Percentiles rank a stretch among this genome's conserved stretches.
These are phyloP conservation scores for Xerocomus amazonicus DNA, from an alignment of 1,284 basidiomycete genomes.

Conservation along the genomic window DNA sequence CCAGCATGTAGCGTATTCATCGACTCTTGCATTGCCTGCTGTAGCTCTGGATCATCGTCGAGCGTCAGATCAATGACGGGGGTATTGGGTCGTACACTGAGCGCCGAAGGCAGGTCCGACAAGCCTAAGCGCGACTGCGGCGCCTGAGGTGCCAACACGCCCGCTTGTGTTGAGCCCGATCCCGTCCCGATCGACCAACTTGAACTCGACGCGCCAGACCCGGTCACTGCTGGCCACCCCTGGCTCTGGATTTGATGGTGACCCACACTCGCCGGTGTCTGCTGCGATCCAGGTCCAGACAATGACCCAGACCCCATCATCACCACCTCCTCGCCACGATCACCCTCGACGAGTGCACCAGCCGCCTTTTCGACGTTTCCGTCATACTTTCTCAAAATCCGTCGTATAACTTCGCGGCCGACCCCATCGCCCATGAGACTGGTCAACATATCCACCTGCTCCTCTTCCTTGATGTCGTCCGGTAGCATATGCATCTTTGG, in stretches of 20 bases:
- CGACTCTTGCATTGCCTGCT: constrained; percentile 51
- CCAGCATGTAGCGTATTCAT: constrained; percentile 35
- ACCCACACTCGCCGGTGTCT: background rate
- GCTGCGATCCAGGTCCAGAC: background rate
- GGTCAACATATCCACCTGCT: constrained; percentile 25
- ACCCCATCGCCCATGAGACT: constrained; percentile 36
- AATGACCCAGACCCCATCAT: background rate
- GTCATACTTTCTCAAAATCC: constrained; percentile 53
- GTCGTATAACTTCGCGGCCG: constrained; percentile 45
- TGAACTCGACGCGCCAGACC: constrained; percentile 3
- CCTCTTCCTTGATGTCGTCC: constrained; percentile 22
- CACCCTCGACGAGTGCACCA: constrained; percentile 55
- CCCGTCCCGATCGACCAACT: constrained; percentile 2
- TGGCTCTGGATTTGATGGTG: constrained; percentile 14
- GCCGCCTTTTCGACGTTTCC: constrained; percentile 61
- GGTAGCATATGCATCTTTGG: constrained; percentile 21
- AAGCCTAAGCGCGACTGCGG: constrained; percentile 4
- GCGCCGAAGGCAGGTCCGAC: constrained; percentile 8
- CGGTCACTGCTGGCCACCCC: constrained; percentile 8
- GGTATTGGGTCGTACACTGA: constrained; percentile 34
- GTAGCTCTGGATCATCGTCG: constrained; percentile 51
- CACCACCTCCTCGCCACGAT: constrained; percentile 34
- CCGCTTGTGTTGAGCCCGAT: background rate
- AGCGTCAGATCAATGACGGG: constrained; percentile 52
- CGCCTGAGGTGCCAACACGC: constrained; percentile 1